A percentile compares a stretch with the other conserved stretches of the same genome.
These are phyloP conservation scores for Pseudonitzschia delicatissima DNA, from an alignment of 108 stramenopile species.

Conservation along the genomic window DNA sequence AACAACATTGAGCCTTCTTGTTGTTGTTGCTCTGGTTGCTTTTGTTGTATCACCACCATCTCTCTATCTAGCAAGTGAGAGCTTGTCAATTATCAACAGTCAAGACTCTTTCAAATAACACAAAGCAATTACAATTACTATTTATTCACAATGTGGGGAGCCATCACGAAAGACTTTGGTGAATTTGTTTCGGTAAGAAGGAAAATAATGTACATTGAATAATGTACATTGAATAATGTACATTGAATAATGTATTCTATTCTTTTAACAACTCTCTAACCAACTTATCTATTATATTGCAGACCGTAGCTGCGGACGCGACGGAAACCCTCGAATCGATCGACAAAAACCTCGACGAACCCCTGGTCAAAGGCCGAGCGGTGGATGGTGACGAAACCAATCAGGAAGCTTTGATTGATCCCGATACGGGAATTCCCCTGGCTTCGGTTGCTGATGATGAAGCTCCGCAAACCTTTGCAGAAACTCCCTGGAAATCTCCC, in stretches of 20 bases:
- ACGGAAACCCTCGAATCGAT: conserved; percentile 26
- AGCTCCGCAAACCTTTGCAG: too few species aligned
- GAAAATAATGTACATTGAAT: background rate
- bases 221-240: background rate
- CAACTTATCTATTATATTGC: background rate
- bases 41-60: too few species aligned
- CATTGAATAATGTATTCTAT: background rate
- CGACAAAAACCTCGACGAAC: conserved; percentile 7
- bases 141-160: conserved; percentile 45
- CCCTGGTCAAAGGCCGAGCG: background rate
- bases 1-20: too few species aligned
- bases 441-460: conserved; percentile 18
- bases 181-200: conserved; percentile 47
- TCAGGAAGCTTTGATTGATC: conserved; percentile 10
- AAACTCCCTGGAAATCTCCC: conserved; percentile 2
- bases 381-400: background rate
- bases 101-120: too few species aligned
- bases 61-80: too few species aligned
- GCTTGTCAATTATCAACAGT: too few species aligned
- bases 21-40: too few species aligned
- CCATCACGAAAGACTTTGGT: conserved; percentile 41
- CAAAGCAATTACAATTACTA: too few species aligned
- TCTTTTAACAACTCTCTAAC: background rate
- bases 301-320: conserved; percentile 38
- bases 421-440: conserved; percentile 12